Percentiles rank a stretch among this genome's conserved stretches.
Evolutionary conservation across 2,329 filamentous ascomycete species (phyloP).

Genomic region (Cercospora sesami): DNA sequence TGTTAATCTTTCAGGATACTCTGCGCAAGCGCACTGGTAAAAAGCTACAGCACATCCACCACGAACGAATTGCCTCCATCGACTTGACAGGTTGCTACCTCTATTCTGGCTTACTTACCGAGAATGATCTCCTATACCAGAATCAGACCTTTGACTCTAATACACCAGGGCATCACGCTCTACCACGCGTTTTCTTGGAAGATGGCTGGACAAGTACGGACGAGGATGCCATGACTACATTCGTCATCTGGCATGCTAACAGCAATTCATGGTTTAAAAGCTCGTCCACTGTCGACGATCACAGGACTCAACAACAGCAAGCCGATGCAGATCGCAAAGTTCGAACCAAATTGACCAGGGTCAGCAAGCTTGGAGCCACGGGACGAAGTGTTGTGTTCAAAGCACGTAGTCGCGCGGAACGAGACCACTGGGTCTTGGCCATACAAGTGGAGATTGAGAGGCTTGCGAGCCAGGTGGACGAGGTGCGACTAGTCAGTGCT

Average conservation of each 20-base stretch:
- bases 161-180: constrained; percentile 58
- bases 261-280: constrained; percentile 57
- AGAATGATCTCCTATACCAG: constrained; percentile 62
- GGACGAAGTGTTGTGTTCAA: constrained; percentile 67
- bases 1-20: constrained; percentile 63
- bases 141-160: constrained; percentile 66
- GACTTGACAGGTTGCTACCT: constrained; percentile 65
- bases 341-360: constrained; percentile 54
- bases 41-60: constrained; percentile 60
- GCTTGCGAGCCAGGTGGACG: constrained; percentile 52
- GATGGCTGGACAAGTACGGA: constrained; percentile 63
- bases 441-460: constrained; percentile 67
- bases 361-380: constrained; percentile 61
- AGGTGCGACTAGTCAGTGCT: constrained; percentile 48
- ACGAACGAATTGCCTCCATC: constrained; percentile 60
- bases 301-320: constrained; percentile 23
- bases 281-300: constrained; percentile 36
- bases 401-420: constrained; percentile 62
- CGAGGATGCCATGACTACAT: constrained; percentile 66
- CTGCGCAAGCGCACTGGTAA: constrained; percentile 57
- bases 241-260: constrained; percentile 65
- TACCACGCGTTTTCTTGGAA: constrained; percentile 61
- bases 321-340: constrained; percentile 12
- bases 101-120: constrained; percentile 64
- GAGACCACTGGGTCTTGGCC: constrained; percentile 67